phyloP scores from a whole-genome alignment of 1,139 yeast species.

The Pichia sp. region DNA sequence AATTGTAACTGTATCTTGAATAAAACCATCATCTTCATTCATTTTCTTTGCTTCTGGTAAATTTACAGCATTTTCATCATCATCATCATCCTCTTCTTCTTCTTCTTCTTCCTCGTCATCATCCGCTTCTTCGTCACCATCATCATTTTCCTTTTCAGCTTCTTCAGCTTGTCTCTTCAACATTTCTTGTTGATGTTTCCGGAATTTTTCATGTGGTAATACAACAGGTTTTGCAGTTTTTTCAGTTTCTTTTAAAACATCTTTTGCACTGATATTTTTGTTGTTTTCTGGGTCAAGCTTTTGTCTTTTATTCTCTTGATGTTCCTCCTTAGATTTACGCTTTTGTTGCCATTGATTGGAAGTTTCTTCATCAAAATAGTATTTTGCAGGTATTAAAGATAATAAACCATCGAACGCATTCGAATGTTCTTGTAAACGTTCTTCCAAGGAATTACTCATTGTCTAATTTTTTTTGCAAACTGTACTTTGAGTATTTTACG shows the following conservation, averaged over 20 bases:
- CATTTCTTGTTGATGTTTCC: slow-evolving; percentile 11
- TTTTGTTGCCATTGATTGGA: slow-evolving; percentile 82
- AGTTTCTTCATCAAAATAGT: slow-evolving; percentile 70
- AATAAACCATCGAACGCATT: slow-evolving; percentile 85
- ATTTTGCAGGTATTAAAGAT: slow-evolving; percentile 89
- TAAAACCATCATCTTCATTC: slow-evolving; percentile 24
- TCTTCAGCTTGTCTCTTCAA: too few relatives aligned
- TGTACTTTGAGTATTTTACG: too few relatives aligned
- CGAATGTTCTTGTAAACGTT: slow-evolving; percentile 77
- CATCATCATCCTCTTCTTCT: slow-evolving; percentile 16
- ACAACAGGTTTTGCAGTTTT: slow-evolving; percentile 52
- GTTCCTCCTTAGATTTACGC: slow-evolving; percentile 65
- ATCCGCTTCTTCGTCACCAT: slow-evolving; percentile 12
- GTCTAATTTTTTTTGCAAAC: too few relatives aligned
- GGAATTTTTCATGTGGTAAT: slow-evolving; percentile 40
- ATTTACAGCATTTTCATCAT: slow-evolving; percentile 13
- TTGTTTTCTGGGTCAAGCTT: slow-evolving; percentile 69
- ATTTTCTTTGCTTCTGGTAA: slow-evolving; percentile 10
- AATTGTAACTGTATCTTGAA: slow-evolving; percentile 40
- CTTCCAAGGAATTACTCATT: slow-evolving; percentile 52
- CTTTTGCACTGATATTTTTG: slow-evolving; percentile 58
- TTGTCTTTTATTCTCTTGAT: slow-evolving; percentile 53
- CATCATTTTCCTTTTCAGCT: slow-evolving; percentile 15
- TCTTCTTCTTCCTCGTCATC: slow-evolving; percentile 14
- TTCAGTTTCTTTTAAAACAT: slow-evolving; percentile 53